phyloP scores from a whole-genome alignment of 345 rosid genomes.

The Eucalyptus fibrosa region DNA sequence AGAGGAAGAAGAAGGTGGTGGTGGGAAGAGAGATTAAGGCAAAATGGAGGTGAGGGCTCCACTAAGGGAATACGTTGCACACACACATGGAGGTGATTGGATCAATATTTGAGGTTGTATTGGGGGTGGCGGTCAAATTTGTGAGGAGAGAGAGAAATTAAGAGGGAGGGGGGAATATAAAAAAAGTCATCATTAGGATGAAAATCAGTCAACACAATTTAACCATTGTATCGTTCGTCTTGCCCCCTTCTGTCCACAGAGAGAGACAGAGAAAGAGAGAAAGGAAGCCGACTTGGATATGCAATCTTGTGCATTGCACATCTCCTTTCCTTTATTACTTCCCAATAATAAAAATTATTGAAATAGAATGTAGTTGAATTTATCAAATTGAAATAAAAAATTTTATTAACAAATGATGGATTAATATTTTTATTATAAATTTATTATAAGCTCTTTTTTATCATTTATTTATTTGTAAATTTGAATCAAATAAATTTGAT shows the following conservation, averaged over 20 bases:
- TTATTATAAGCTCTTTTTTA: no score
- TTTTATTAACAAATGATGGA: no score
- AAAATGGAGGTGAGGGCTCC: neutral
- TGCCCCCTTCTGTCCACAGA: neutral
- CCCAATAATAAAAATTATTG: no score
- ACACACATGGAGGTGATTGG: neutral
- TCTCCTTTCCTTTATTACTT: no score
- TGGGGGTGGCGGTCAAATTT: neutral
- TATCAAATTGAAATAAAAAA: no score
- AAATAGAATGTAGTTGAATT: no score
- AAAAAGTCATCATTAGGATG: neutral
- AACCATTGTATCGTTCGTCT: neutral
- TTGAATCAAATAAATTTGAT: no score
- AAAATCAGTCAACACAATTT: conserved; percentile 11
- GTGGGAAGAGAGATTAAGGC: neutral
- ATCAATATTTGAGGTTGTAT: neutral
- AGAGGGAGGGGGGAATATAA: neutral
- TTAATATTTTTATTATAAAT: no score
- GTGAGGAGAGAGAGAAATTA: neutral
- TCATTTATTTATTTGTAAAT: no score
- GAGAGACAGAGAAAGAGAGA: neutral
- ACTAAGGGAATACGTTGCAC: no score
- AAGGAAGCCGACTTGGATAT: neutral
- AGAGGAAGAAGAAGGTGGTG: neutral
- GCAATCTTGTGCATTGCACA: neutral